A percentile compares a stretch with the other conserved stretches of the same genome.
phyloP scores from a whole-genome alignment of 106 monocot species.

The Dioscorea zingiberensis region DNA sequence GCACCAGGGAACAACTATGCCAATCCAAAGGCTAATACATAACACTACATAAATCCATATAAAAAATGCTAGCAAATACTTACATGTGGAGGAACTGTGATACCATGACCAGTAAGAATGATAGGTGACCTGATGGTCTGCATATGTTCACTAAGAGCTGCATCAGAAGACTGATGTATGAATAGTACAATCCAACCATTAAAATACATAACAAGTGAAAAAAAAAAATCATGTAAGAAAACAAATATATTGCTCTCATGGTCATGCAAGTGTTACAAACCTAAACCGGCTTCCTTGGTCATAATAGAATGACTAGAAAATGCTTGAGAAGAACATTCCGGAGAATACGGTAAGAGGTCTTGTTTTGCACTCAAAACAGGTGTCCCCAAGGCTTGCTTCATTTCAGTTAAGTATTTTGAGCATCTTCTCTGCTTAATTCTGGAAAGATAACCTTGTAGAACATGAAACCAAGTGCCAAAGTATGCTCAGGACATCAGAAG shows the following conservation, averaged over 20 bases:
- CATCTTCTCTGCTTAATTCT: constrained; percentile 44
- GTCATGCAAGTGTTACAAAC: constrained; percentile 6
- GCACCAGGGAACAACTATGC: no score
- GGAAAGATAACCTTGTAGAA: constrained; percentile 48
- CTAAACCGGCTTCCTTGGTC: constrained; percentile 17
- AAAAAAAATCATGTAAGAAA: background rate
- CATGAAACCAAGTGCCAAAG: constrained; percentile 10
- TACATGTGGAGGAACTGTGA: constrained; percentile 14
- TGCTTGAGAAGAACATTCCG: constrained; percentile 29
- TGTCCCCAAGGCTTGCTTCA: constrained; percentile 31
- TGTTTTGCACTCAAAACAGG: constrained; percentile 16
- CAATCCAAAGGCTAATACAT: background rate
- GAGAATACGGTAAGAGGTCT: constrained; percentile 24
- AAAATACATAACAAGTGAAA: background rate
- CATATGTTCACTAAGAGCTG: constrained; percentile 20
- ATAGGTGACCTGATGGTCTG: background rate
- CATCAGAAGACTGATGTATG: background rate
- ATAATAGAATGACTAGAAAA: constrained; percentile 8
- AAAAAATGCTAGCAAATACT: background rate
- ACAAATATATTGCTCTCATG: background rate
- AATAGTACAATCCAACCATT: background rate
- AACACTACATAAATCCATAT: background rate
- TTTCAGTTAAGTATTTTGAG: constrained; percentile 47
- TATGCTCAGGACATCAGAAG: background rate
- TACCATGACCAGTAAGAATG: constrained; percentile 11